Evolutionary conservation across 371 early-diverging fungal genomes (phyloP).

Genomic region (Scutellospora calospora): DNA sequence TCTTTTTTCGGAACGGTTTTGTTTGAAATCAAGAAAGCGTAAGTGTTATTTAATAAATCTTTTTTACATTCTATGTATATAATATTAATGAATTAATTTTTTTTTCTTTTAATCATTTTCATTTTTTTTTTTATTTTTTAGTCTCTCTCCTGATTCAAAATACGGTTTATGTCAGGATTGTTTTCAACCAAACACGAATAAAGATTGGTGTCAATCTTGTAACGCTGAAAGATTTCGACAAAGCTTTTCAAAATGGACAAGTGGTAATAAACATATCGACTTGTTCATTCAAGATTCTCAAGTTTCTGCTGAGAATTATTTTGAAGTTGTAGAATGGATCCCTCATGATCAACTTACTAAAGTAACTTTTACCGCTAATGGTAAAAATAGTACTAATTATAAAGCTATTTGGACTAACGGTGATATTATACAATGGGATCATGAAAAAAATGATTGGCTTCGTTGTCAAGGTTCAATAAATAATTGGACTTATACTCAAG

Average conservation of each 20-base stretch:
- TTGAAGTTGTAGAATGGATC: slow-evolving; percentile 32
- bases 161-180: too few species aligned
- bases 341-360: background rate
- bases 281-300: slow-evolving; percentile 11
- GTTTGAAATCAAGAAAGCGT: too few species aligned
- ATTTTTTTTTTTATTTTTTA: too few species aligned
- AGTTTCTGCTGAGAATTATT: background rate
- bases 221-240: background rate
- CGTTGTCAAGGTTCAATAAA: background rate
- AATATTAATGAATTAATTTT: too few species aligned
- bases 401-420: slow-evolving; percentile 16
- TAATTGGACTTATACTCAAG: too few species aligned
- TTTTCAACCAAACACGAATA: too few species aligned
- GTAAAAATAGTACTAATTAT: background rate
- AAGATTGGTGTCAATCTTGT: slow-evolving; percentile 34
- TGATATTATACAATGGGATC: background rate
- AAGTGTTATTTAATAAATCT: too few species aligned
- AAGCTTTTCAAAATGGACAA: slow-evolving; percentile 20
- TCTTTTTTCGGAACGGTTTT: too few species aligned
- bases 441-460: background rate
- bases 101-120: too few species aligned
- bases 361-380: background rate
- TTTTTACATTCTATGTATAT: too few species aligned
- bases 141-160: too few species aligned
- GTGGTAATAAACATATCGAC: slow-evolving; percentile 25